Conservation (phyloP, 257 asterid species). For the Parsonsia alboflavescens region DNA sequence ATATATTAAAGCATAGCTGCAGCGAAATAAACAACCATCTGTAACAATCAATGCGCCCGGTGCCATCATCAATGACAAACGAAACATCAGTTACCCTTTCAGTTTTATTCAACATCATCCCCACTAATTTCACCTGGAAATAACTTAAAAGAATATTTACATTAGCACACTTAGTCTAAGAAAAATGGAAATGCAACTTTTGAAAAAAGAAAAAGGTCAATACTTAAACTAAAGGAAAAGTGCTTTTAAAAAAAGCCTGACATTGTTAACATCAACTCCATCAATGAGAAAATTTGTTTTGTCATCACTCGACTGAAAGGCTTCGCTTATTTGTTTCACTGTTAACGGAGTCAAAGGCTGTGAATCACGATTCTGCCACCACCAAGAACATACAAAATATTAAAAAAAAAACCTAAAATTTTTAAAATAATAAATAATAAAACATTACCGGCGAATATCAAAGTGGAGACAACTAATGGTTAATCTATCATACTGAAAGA, state of each 20-base stretch:
- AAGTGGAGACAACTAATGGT: not conserved
- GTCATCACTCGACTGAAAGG: constrained; percentile 63
- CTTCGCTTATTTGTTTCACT: constrained; percentile 76
- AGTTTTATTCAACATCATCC: constrained; percentile 49
- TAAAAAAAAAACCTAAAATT: not conserved
- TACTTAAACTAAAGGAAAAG: not conserved
- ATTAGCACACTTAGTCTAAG: not conserved
- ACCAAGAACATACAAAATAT: not conserved
- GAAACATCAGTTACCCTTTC: constrained; percentile 65
- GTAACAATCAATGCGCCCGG: constrained; percentile 69
- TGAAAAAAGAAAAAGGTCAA: not conserved
- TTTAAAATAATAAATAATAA: too few species aligned
- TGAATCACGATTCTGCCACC: constrained; percentile 67
- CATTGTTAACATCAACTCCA: constrained; percentile 79
- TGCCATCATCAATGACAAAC: constrained; percentile 82
- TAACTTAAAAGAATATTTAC: constrained; percentile 8
- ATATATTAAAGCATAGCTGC: not conserved
- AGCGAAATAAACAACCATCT: constrained; percentile 50
- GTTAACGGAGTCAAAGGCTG: constrained; percentile 73
- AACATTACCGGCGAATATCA: too few species aligned
- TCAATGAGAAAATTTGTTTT: constrained; percentile 60
- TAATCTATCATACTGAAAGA: not conserved
- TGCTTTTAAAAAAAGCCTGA: constrained; percentile 14
- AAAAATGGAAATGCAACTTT: not conserved
- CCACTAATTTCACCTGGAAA: constrained; percentile 72